Base-by-base conservation (phyloP, 805 yeast species). In the Vanderwaltozyma tropicalis region DNA sequence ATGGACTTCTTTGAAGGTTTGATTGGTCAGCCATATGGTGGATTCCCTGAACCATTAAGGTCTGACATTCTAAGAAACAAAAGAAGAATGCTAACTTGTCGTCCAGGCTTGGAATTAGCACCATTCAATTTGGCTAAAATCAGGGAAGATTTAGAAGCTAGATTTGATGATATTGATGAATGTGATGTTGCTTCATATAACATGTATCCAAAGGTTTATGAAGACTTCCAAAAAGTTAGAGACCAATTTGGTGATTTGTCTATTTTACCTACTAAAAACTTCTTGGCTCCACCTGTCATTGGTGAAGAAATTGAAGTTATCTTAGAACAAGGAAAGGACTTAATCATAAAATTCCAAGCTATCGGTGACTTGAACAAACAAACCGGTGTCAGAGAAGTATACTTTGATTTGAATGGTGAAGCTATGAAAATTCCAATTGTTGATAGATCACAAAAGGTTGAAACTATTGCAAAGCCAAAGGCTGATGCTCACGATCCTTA, bases 1-100 rank as follows among this genome's bases (percentile, higher is more conserved):
- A 74, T 92, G 61, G 99, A 92, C 66, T 92, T 92, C 76, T 87
- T 92, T 74, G 95, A 92, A 71, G 99, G 99, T 53, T 74, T 92
- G 62, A 92, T 92, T 84, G 99, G 99, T 61, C 92, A 92, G 49
- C 99, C 99, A 57, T 86, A 85, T 61, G 99, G 98, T 50, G 99
- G 99, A 8, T 92, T 92, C 95, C 98, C 99, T 42, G 99, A 92
- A 68, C 98, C 99, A 28, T 72, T 92, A 64, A 80, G 99, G 68
- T 72, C 95, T 28, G 85, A 88, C 62, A 74, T 92, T 45, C 76
- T 92, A 57, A 77, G 78, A 55, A 94, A 88, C 62, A 87, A 87
- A 79, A 82, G 98, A 69, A 78, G 83, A 67, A 86, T 86, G 67
- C 75, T 92, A 64, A 75, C 78, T 44, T 67, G 71, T 49, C 80